Evolutionary conservation across 495 filamentous ascomycete genomes (phyloP), one percentile per base, ranked within the genome.

Genomic region (Tricharina praecox): DNA sequence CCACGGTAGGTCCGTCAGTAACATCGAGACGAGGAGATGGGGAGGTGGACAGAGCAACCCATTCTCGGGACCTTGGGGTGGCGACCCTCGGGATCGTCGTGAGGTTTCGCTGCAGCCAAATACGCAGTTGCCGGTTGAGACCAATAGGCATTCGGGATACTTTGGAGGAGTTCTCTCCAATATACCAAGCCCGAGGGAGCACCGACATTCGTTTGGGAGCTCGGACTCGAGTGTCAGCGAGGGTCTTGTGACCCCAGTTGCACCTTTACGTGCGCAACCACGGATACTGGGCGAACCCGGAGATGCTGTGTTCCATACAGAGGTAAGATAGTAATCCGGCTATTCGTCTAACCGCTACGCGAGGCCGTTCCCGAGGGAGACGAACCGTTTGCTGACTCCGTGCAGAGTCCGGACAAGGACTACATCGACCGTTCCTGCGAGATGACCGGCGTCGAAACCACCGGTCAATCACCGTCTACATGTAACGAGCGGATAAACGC

Each of bases 141-240:
- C 50, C 47, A 51, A 42, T 13, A 53, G 52, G 21, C 54, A 49
- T 25, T 57, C 54, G 16, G 52, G 50, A 23, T 55, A 52, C 40
- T 51, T 48, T 18, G 53, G 50, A 36, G 52, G 50, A 30, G 37
- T 48, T 4, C 49, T 34, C 10, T 11, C 34, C 2, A 51, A 50
- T n/a, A 51, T 53, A 28, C 44, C 55, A 13, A 58, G 56, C n/a
- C 52, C 53, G 24, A 48, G 48, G 23, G 55, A 59, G 47, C 54
- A 51, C 39, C 33, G 49, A 10, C 43, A 52, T 36, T 59, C 55
- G 0, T 52, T 59, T 52, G 56, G 56, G 21, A 59, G 55, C 30
- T 52, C 51, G 5, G 56, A 59, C 28, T 54, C 55, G 1, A 54
- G 48, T 23, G 55, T 52, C 20, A 59, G 56, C 15, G 56, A 59